Percentiles rank a stretch among this genome's conserved stretches.
Evolutionary conservation across 768 basidiomycete genomes (phyloP).

Genomic region (Xanthoconium stramineum): DNA sequence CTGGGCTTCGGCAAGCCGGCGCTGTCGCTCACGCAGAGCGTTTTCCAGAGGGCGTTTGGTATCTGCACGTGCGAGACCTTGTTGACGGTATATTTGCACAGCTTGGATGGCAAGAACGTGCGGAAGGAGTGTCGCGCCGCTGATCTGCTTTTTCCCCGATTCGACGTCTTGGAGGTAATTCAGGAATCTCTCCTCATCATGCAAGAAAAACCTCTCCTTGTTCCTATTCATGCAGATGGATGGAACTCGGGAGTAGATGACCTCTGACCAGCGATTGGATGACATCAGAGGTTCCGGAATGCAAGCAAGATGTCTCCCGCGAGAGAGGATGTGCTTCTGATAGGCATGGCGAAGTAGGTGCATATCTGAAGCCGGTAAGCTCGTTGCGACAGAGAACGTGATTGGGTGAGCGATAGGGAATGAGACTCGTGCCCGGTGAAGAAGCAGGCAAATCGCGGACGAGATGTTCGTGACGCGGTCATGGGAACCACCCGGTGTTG

Average conservation of each 20-base stretch:
- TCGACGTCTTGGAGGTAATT: conserved; percentile 57
- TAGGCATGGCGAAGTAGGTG: conserved; percentile 53
- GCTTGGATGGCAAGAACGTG: conserved; percentile 54
- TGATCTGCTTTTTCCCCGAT: conserved; percentile 51
- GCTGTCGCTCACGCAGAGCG: conserved; percentile 26
- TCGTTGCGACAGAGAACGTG: conserved; percentile 18
- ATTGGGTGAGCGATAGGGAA: conserved; percentile 8
- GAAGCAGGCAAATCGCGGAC: conserved; percentile 56
- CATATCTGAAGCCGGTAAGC: conserved; percentile 34
- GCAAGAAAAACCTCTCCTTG: conserved; percentile 49
- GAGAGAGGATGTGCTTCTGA: conserved; percentile 59
- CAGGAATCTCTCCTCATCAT: conserved; percentile 59
- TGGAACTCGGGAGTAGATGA: conserved; percentile 56
- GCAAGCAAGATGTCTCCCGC: conserved; percentile 43
- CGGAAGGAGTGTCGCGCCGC: conserved; percentile 68
- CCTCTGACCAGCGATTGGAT: conserved; percentile 52
- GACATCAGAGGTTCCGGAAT: conserved; percentile 66
- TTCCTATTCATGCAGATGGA: conserved; percentile 62
- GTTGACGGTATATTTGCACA: background rate
- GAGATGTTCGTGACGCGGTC: conserved; percentile 64
- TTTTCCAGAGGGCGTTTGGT: conserved; percentile 1
- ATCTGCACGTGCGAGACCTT: background rate
- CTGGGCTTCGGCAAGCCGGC: conserved; percentile 33
- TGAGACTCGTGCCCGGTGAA: conserved; percentile 38
- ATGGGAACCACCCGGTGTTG: conserved; percentile 54